A percentile compares a stretch with the other conserved stretches of the same genome.
Conservation (phyloP, 306 rosid species). For the Geum urbanum region DNA sequence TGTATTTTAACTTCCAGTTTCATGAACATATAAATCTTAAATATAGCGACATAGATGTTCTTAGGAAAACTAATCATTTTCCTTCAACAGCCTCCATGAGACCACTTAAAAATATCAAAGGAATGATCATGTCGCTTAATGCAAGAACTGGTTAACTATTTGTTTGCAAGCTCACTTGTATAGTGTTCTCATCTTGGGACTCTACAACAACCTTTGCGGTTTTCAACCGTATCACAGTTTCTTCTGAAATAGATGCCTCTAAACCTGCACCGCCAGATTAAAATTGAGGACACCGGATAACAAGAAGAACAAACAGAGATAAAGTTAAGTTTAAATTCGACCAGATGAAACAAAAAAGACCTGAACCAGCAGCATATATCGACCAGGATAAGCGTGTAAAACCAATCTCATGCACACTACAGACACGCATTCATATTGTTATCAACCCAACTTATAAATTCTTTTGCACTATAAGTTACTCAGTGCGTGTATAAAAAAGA, state of each 20-base stretch:
- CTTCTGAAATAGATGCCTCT: slow-evolving; percentile 59
- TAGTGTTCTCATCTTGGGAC: slow-evolving; percentile 50
- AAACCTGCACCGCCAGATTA: slow-evolving; percentile 46
- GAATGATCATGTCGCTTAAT: too few species aligned
- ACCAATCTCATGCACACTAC: slow-evolving; percentile 19
- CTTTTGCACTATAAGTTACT: too few species aligned
- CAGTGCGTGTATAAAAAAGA: too few species aligned
- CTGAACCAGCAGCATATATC: slow-evolving; percentile 38
- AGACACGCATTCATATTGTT: too few species aligned
- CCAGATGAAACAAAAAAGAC: slow-evolving; percentile 13
- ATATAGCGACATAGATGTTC: background rate
- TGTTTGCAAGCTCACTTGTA: slow-evolving; percentile 51
- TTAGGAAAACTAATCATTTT: background rate
- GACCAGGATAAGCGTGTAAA: slow-evolving; percentile 15
- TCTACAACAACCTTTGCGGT: slow-evolving; percentile 50
- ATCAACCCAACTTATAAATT: too few species aligned
- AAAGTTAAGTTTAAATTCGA: background rate
- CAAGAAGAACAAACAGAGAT: background rate
- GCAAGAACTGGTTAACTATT: background rate
- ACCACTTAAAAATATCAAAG: background rate
- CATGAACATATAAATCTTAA: too few species aligned
- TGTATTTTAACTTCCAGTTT: too few species aligned
- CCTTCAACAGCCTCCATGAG: background rate
- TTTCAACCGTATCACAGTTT: slow-evolving; percentile 31
- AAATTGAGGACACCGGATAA: background rate